These are phyloP conservation scores for Thermoascus crustaceus DNA, from an alignment of 2,329 filamentous ascomycete genomes.

Conservation along the genomic window DNA sequence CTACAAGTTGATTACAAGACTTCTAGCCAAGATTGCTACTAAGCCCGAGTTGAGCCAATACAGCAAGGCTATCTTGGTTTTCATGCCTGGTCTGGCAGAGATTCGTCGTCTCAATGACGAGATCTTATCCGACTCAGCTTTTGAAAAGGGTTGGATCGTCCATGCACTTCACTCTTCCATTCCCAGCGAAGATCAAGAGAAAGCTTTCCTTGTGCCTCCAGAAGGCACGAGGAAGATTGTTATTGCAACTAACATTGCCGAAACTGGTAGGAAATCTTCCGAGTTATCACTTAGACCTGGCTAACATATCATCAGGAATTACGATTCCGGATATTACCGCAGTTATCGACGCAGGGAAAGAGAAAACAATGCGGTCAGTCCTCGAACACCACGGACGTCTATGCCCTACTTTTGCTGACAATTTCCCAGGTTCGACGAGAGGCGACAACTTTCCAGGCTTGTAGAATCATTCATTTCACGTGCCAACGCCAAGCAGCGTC, in stretches of 20 bases:
- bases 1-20: conserved; percentile 72
- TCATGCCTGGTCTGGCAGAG: conserved; percentile 88
- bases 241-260: conserved; percentile 93
- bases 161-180: conserved; percentile 92
- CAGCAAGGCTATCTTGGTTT: conserved; percentile 89
- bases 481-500: conserved; percentile 90
- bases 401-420: conserved; percentile 7
- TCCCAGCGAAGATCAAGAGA: conserved; percentile 91
- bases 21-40: conserved; percentile 68
- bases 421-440: conserved; percentile 69
- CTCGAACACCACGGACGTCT: conserved; percentile 3
- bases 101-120: conserved; percentile 84
- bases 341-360: conserved; percentile 92
- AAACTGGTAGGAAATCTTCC: conserved; percentile 57
- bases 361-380: conserved; percentile 71
- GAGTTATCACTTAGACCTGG: background rate
- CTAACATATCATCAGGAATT: conserved; percentile 45
- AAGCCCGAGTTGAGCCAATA: conserved; percentile 59
- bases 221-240: conserved; percentile 83
- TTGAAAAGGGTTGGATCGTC: conserved; percentile 70
- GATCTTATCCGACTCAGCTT: conserved; percentile 66
- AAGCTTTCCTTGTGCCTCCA: conserved; percentile 79
- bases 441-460: conserved; percentile 78
- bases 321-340: conserved; percentile 97
- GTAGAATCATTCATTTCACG: conserved; percentile 93